Evolutionary conservation across 2,329 filamentous ascomycete genomes (phyloP), one percentile per base, ranked within the genome.

Genomic region (Exophiala oligosperma): DNA sequence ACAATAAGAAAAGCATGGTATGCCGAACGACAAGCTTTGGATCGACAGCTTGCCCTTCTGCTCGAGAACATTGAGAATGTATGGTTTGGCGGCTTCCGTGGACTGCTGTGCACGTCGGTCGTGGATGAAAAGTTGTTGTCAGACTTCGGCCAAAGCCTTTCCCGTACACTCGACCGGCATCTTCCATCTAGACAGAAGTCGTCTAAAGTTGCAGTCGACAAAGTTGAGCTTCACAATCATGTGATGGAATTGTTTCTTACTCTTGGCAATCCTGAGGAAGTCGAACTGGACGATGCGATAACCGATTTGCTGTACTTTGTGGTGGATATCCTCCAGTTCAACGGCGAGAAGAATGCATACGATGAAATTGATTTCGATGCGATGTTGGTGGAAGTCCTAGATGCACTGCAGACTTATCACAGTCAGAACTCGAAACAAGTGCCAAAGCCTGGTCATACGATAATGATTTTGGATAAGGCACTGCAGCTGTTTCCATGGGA

Each of bases 401-500:
- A 97, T 73, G 91, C 92, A 1, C 77, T 99, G 26, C 84, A 87
- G 50, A 83, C 85, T 0, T 97, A 97, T 69, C 87, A 96, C 68
- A 80, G 81, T 54, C 74, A 73, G 24, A 71, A 69, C 3, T 70
- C 54, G 29, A 71, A 73, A 5, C 64, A 9, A n/a, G 26, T 61
- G 5, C 60, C 60, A 67, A 52, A 65, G 52, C 63, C 56, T 68
- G 67, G 14, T 63, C 94, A 99, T 70, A 93, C 91, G 0, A 88
- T 99, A 53, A 80, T 99, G 2, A 86, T 99, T 5, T 80, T 99
- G 4, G 94, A 99, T 74, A 97, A 96, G 73, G 83, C 89, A 2
- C 81, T 99, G 1, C 94, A 97, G 68, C 81, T 85, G 1, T 96
- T 99, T 68, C 94, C 94, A 0, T 99, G 95, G 94, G 94, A 99